Percentiles rank a stretch among this genome's conserved stretches.
Conservation (phyloP, 148 eudicot genomes). For the Euryodendron excelsum region DNA sequence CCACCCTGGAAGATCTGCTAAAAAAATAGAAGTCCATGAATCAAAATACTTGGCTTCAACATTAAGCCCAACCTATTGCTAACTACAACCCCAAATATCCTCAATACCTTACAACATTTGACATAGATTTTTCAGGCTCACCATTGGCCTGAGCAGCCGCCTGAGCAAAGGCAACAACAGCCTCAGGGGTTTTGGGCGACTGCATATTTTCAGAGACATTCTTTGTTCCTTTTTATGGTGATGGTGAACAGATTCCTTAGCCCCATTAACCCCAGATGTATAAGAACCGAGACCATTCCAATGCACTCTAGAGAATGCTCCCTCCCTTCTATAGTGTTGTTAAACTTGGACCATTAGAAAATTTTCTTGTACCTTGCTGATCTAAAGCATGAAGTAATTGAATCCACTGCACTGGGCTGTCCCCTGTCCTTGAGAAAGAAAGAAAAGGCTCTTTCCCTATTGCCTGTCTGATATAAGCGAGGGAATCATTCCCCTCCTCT, state of each 20-base stretch:
- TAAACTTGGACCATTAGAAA: constrained; percentile 10
- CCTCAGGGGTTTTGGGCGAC: constrained; percentile 12
- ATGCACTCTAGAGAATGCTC: constrained; percentile 12
- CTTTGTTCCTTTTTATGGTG: constrained; percentile 7
- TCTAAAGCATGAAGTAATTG: constrained; percentile 77
- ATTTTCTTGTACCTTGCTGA: constrained; percentile 59
- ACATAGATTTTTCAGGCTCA: constrained; percentile 22
- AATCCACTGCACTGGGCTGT: constrained; percentile 62
- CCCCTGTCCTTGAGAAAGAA: constrained; percentile 69
- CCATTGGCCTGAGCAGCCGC: constrained; percentile 17
- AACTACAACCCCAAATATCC: neutral
- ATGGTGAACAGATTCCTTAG: constrained; percentile 17
- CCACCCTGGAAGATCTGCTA: constrained; percentile 74
- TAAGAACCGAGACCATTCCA: constrained; percentile 18
- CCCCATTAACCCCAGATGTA: constrained; percentile 24
- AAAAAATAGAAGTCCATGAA: constrained; percentile 15
- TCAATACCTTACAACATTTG: neutral
- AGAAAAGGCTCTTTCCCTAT: constrained; percentile 66
- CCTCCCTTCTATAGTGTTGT: constrained; percentile 21
- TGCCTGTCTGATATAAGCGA: constrained; percentile 66
- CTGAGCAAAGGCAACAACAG: constrained; percentile 17
- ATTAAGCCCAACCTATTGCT: constrained; percentile 14
- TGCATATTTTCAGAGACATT: constrained; percentile 13
- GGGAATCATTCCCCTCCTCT: constrained; percentile 51
- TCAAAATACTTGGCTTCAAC: too few species aligned